These are phyloP conservation scores for Cladorrhinum sp. DNA, from an alignment of 2,329 filamentous ascomycete genomes.

Conservation along the genomic window DNA sequence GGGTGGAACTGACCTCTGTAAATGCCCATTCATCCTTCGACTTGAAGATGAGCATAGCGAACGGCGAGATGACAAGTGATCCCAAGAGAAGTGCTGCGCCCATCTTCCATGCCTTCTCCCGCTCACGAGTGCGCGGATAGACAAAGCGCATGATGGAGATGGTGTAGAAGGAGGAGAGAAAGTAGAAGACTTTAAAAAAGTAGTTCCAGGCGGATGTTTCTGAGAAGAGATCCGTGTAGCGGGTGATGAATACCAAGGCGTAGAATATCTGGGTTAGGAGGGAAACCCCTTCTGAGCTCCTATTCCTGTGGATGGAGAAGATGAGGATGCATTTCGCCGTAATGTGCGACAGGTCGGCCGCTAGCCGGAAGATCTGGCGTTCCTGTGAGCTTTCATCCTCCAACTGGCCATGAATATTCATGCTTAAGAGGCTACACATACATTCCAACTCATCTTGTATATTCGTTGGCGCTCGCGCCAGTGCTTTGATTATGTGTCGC, in stretches of 20 bases:
- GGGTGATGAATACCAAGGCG: slow-evolving; percentile 76
- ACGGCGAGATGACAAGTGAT: slow-evolving; percentile 65
- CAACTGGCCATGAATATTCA: background rate
- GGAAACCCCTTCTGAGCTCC: slow-evolving; percentile 85
- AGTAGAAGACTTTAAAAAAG: slow-evolving; percentile 86
- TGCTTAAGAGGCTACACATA: slow-evolving; percentile 5
- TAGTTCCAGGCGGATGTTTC: slow-evolving; percentile 64
- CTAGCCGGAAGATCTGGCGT: slow-evolving; percentile 64
- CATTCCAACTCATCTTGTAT: slow-evolving; percentile 25
- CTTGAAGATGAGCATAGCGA: slow-evolving; percentile 69
- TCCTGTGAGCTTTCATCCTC: slow-evolving; percentile 35
- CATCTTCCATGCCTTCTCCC: slow-evolving; percentile 91
- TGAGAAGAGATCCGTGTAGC: slow-evolving; percentile 79
- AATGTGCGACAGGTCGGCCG: slow-evolving; percentile 81
- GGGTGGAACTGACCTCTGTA: slow-evolving; percentile 42
- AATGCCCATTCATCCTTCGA: slow-evolving; percentile 45
- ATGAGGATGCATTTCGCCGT: slow-evolving; percentile 87
- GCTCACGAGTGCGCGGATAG: slow-evolving; percentile 82
- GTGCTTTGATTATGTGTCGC: background rate
- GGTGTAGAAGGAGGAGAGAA: slow-evolving; percentile 79
- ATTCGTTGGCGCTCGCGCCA: background rate
- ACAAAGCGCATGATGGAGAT: slow-evolving; percentile 83
- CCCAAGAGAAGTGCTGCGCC: slow-evolving; percentile 66
- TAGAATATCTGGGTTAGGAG: slow-evolving; percentile 90
- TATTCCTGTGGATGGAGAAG: slow-evolving; percentile 83